Evolutionary conservation across 495 filamentous ascomycete species (phyloP), one percentile per base, ranked within the genome.

Genomic region (Aspergillus bertholletiae): DNA sequence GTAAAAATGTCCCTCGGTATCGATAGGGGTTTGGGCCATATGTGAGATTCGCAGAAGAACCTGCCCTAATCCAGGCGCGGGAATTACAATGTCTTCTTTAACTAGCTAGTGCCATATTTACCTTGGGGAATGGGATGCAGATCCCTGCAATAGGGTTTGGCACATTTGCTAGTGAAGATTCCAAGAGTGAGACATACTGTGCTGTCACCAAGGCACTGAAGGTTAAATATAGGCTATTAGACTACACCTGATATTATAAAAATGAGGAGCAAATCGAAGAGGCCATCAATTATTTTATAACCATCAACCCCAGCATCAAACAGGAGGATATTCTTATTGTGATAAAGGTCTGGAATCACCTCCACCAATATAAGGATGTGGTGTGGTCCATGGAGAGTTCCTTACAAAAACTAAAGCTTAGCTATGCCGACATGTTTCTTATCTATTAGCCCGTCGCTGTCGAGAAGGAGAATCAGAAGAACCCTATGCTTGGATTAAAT

Each of bases 361-460:
- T 84, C 18, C 90, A 94, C 77, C 82, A 86, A 59, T 76, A 74
- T 63, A 68, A 77, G 17, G 82, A 93, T 43, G 84, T 88, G 57
- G 69, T 80, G 12, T 75, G 72, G 57, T 84, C 87, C 20, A 75
- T 95, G 60, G 73, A 83, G 15, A 75, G 74, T 48, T 95, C 89
- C 23, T 81, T 96, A 55, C 75, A 86, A 69, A 88, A 85, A 54
- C 77, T 96, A 18, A 76, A 83, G 24, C 67, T 92, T 39, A 85
- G 88, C 55, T 93, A 96, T 73, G 83, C 96, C 5, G 91, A 96
- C 67, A 78, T 92, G 56, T 96, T 91, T 74, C 80, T 96, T 1
- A 84, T 96, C 61, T 90, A 96, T 74, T 74, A 76, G 59, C 92
- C 92, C 47, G 92, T 86, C 74, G 88, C 81, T 56, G 79, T 84